Percentiles rank a stretch among this genome's conserved stretches.
Conservation (phyloP, 208 protist species). For the Leishmania gerbilli region DNA sequence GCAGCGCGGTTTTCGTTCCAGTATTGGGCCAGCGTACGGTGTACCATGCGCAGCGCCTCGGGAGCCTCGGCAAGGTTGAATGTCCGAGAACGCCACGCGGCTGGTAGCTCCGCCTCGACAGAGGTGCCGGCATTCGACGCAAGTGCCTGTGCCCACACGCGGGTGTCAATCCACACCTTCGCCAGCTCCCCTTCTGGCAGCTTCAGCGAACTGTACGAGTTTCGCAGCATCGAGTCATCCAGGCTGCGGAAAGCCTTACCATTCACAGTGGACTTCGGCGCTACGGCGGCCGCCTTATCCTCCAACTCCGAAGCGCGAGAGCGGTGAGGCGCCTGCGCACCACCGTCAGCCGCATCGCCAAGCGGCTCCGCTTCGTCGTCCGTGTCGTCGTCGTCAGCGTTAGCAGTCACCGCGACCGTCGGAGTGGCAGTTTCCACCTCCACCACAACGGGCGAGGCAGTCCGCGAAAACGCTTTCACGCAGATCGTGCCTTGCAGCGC, state of each 20-base stretch:
- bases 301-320: background rate
- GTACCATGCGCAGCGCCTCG: conserved; percentile 77
- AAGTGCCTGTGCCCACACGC: conserved; percentile 71
- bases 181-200: conserved; percentile 50
- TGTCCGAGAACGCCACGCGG: conserved; percentile 81
- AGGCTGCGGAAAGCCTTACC: conserved; percentile 7
- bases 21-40: conserved; percentile 56
- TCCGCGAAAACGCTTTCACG: conserved; percentile 74
- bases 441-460: conserved; percentile 18
- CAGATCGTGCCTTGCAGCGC: conserved; percentile 60
- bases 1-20: conserved; percentile 57
- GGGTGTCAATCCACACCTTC: conserved; percentile 81
- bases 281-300: background rate
- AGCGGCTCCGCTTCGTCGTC: conserved; percentile 13
- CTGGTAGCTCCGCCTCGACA: conserved; percentile 78
- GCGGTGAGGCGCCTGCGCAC: background rate
- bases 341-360: background rate
- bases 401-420: background rate
- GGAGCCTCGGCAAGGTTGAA: conserved; percentile 72
- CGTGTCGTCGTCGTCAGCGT: conserved; percentile 11
- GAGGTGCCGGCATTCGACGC: conserved; percentile 53
- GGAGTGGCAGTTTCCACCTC: background rate
- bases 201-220: conserved; percentile 46
- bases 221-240: conserved; percentile 51
- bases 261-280: background rate